Base-by-base conservation (phyloP, 192 early-diverging fungal genomes). In the Obelidium mucronatum region DNA sequence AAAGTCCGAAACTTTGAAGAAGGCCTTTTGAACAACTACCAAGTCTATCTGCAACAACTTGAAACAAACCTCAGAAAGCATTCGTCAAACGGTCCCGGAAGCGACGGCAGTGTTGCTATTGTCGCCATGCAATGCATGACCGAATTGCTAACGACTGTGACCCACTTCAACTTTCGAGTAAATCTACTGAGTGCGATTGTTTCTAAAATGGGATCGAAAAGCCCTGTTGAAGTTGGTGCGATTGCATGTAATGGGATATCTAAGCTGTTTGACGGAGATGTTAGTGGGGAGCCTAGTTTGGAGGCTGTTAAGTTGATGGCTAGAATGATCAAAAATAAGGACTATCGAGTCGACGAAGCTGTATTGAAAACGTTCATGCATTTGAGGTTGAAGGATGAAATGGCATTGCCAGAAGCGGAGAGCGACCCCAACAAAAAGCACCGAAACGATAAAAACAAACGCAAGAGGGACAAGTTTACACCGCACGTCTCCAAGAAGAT, bases 141-240 rank as follows among this genome's bases (percentile, higher is more conserved):
- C 44, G 90, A 93, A 54, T 87, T 99, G 3, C 82, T 97, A 58
- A 92, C 84, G 5, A 85, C 88, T 22, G 88, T 92, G 17, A 91
- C 97, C 22, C 96, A 98, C 80, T 99, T 99, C 84, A 99, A 99
- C 85, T 99, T 95, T 78, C 91, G 96, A 53, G 79, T 91, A 52
- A 95, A 99, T 74, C 78, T 99, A 37, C 88, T 99, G 85, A 92
- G 91, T 2, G 89, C 93, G 1, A 78, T 98, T 34, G 90, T 98
- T 5, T 83, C 87, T 22, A 90, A 92, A 56, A 93, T 96, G 88
- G 92, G 86, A 70, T 75, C 58, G 44, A 84, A 62, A 84, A 88
- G 72, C 80, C 91, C 72, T 74, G 85, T 79, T 56, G 81, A 91
- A 53, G 88, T 94, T 62, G 85, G 92, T 1, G 85, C 88, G 54